Evolutionary conservation across 768 basidiomycete species (phyloP), one percentile per base, ranked within the genome.

Genomic region (Suillus subaureus): DNA sequence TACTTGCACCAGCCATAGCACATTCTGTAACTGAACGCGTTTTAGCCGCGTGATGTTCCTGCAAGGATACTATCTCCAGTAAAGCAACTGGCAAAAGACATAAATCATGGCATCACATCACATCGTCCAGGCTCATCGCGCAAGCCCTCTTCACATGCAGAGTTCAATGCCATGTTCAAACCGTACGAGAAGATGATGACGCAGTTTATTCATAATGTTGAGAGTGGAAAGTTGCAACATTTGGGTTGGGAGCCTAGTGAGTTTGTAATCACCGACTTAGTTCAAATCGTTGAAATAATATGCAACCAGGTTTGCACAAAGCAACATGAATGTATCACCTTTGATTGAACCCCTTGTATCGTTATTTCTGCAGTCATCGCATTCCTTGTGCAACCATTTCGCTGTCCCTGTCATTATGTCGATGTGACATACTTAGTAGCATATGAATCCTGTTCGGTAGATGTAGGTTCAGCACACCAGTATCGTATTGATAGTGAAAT

Each of bases 231-330:
- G 43, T 67, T 78, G 12, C 63, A 13, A 33, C 45, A 28, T 4
- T 63, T 78, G 6, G 77, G 75, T 15, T 76, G 73, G 75, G 73
- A 71, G 56, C 54, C 68, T 21, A 70, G 75, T 78, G 21, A 61
- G 71, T 65, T 23, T 11, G 2, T 21, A 9, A 40, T 28, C 6
- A 13, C 40, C 31, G 40, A 9, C 28, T 28, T 60, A n/a, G 39
- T 60, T 26, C 6, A 31, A 31, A 21, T 21, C 6, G 33, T 35
- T 37, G 12, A 51, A 62, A 15, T 23, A 3, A 23, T 21, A 23
- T 55, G 15, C 15, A 60, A 62, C 5, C 52, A 62, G 61, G 13
- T 62, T 18, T 15, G 2, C 23, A 9, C 55, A 21, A 62, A 61
- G n/a, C 61, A 61, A 62, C 61, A 62, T 62, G 61, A 43, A 13